Conservation (phyloP, 345 rosid species). For the Hibiscus syriacus region DNA sequence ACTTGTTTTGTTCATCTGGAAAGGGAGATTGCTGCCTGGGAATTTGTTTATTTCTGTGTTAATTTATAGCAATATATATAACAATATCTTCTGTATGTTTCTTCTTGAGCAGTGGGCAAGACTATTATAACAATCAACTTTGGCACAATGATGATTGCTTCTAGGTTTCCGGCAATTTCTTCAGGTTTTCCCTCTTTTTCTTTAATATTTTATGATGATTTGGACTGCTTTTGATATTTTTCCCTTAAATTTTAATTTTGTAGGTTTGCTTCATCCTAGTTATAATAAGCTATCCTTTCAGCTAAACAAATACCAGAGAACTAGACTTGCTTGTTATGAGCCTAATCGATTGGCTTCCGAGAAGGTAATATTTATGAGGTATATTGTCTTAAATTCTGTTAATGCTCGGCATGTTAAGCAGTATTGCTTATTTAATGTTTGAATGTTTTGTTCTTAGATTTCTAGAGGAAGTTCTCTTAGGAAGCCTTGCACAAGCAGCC, state of each 20-base stretch:
- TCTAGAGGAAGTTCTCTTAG: conserved; percentile 8
- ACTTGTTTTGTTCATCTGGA: background rate
- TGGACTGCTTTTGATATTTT: background rate
- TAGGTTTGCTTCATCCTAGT: conserved; percentile 22
- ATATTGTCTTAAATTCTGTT: background rate
- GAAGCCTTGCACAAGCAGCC: background rate
- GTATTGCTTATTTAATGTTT: background rate
- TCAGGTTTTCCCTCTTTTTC: conserved; percentile 20
- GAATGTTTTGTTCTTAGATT: conserved; percentile 14
- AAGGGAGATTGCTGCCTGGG: background rate
- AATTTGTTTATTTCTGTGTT: background rate
- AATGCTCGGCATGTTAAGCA: background rate
- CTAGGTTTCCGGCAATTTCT: conserved; percentile 16
- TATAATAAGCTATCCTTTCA: conserved; percentile 9
- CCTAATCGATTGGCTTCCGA: background rate
- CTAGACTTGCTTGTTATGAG: background rate
- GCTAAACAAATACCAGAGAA: conserved; percentile 10
- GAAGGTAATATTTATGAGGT: conserved; percentile 11
- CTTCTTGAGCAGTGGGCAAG: background rate
- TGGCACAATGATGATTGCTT: conserved; percentile 12
- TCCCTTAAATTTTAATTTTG: background rate
- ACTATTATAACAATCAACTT: background rate
- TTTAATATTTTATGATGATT: background rate
- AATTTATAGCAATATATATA: background rate
- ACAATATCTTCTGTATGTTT: background rate